These are phyloP conservation scores for Fusarium penzigii DNA, from an alignment of 2,329 filamentous ascomycete species.

Conservation along the genomic window DNA sequence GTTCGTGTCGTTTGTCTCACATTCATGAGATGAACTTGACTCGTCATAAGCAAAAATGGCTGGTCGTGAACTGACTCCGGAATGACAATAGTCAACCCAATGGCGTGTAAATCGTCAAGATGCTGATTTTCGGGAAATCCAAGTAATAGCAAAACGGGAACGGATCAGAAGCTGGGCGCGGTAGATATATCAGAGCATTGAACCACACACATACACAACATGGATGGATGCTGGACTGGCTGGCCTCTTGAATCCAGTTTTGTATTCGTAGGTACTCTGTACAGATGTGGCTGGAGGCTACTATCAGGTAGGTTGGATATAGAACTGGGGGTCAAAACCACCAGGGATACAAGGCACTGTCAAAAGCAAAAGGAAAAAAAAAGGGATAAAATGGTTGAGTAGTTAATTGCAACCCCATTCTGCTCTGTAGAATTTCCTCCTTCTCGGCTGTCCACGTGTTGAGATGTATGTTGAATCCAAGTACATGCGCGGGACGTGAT, in stretches of 20 bases:
- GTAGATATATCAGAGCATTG: constrained; percentile 23
- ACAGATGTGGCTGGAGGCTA: background rate
- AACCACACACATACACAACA: constrained; percentile 17
- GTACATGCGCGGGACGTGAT: constrained; percentile 19
- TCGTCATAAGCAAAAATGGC: constrained; percentile 16
- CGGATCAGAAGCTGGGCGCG: constrained; percentile 17
- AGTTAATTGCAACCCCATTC: background rate
- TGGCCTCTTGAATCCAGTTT: background rate
- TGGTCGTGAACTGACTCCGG: background rate
- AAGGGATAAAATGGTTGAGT: constrained; percentile 13
- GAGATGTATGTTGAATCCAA: constrained; percentile 29
- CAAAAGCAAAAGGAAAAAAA: background rate
- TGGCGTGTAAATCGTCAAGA: constrained; percentile 5
- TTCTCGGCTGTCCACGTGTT: constrained; percentile 30
- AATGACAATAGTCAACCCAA: constrained; percentile 3
- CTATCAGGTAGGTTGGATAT: background rate
- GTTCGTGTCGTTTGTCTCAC: constrained; percentile 15
- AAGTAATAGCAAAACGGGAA: constrained; percentile 5
- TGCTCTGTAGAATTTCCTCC: constrained; percentile 10
- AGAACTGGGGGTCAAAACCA: background rate
- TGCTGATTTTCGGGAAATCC: constrained; percentile 3
- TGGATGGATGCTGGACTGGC: constrained; percentile 12
- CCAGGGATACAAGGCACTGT: constrained; percentile 8
- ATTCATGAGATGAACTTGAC: constrained; percentile 18
- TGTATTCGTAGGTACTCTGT: background rate